These are phyloP conservation scores for Cymbopogon flexuosus DNA, from an alignment of 202 grass and related monocot genomes.

Conservation along the genomic window DNA sequence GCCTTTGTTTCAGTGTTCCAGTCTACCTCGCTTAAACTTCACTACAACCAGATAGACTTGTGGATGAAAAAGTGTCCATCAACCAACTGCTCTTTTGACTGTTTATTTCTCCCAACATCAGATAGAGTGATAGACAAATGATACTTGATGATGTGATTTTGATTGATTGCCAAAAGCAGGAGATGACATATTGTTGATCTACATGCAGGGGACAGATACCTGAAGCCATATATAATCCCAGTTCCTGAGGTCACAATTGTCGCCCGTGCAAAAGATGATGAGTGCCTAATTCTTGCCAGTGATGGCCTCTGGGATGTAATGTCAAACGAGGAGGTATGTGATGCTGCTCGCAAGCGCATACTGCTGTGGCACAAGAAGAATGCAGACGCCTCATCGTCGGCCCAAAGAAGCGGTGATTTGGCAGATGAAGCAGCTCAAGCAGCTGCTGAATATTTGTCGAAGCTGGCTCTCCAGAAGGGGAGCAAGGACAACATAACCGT, in stretches of 20 bases:
- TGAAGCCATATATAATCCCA: conserved; percentile 85
- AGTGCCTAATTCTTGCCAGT: conserved; percentile 80
- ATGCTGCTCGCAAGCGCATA: conserved; percentile 64
- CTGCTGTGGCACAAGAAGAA: conserved; percentile 84
- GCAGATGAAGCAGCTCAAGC: conserved; percentile 66
- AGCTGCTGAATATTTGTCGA: conserved; percentile 60
- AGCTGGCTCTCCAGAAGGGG: conserved; percentile 74
- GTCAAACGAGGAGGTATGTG: conserved; percentile 73
- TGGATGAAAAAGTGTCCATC: background rate
- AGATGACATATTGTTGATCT: background rate
- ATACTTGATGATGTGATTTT: background rate
- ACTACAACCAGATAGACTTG: background rate
- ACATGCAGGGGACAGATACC: conserved; percentile 71
- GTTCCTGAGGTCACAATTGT: conserved; percentile 65
- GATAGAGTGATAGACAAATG: background rate
- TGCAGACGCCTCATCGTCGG: conserved; percentile 5
- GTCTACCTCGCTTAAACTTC: background rate
- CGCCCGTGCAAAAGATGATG: conserved; percentile 60
- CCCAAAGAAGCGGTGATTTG: conserved; percentile 24
- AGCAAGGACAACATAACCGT: conserved; percentile 90
- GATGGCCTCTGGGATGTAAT: conserved; percentile 92
- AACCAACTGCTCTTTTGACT: background rate
- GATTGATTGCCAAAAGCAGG: background rate
- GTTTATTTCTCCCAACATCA: background rate
- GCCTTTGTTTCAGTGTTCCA: background rate